Evolutionary conservation across 106 monocot genomes (phyloP), one percentile per base, ranked within the genome.

Genomic region (Dioscorea alata): DNA sequence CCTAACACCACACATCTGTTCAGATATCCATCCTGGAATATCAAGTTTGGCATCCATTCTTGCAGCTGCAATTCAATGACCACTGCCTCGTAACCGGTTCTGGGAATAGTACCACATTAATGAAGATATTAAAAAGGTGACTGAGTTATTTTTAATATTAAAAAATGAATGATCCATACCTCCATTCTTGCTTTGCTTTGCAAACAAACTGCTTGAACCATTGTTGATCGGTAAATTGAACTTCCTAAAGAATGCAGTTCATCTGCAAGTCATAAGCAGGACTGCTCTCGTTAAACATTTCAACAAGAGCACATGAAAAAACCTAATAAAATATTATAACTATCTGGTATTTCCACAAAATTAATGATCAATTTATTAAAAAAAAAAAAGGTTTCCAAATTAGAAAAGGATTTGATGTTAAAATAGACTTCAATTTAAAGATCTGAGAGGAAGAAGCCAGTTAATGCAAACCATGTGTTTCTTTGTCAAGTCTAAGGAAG

Each of bases 31-130:
- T 69, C 97, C 97, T 7, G 97, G 87, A 69, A 78, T 74, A 80
- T 99, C 93, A 74, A 99, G 64, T 70, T 99, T 99, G 9, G 97
- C 92, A 78, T 99, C 93, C 97, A 99, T 84, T 77, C 97, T 99
- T 68, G 93, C 76, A 79, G 97, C 97, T 60, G 89, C 97, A 93
- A 99, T 85, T 53, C 83, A 83, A 83, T 99, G 93, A 13, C 97
- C 97, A 67, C 90, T 99, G 16, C 97, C 92, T 76, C 97, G 82
- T 71, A 99, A 72, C 65, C 87, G 90, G 74, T 76, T 93, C 97
- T 99, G 80, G 33, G 71, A 63, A 70, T 1, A 68, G 21, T 13
- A 42, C 9, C 15, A 63, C 33, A 19, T 3, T 10, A n/a, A 53
- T 71, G 15, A 75, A 32, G 49, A 50, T 52, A 63, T 49, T 31